Conservation (phyloP, 208 protist genomes). For the Leishmania arabica region DNA sequence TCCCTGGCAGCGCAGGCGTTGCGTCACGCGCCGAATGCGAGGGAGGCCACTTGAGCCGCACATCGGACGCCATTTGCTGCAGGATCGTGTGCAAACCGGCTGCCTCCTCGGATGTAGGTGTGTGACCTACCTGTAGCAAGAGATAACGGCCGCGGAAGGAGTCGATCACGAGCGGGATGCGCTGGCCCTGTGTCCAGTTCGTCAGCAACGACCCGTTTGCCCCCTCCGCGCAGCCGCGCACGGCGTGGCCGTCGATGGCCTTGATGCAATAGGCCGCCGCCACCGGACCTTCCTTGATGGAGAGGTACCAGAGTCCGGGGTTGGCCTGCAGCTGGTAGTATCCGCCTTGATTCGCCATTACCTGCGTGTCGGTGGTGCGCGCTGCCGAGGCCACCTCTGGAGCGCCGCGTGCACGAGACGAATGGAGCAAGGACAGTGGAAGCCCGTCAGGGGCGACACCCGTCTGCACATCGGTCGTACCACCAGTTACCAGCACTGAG, state of each 20-base stretch:
- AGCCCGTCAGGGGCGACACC: conserved; percentile 59
- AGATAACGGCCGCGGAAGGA: conserved; percentile 55
- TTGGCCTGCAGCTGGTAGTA: conserved; percentile 97
- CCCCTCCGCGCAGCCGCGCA: conserved; percentile 17
- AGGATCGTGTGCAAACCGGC: conserved; percentile 12
- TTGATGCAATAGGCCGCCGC: conserved; percentile 64
- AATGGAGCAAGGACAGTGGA: conserved; percentile 72
- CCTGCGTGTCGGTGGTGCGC: conserved; percentile 90
- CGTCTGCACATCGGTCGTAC: conserved; percentile 30
- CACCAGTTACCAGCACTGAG: conserved; percentile 88
- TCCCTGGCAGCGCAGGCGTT: conserved; percentile 24
- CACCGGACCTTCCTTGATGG: conserved; percentile 60
- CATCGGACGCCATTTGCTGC: conserved; percentile 23
- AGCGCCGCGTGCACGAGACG: background rate
- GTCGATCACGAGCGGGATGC: conserved; percentile 54
- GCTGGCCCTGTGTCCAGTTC: conserved; percentile 33
- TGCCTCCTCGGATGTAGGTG: background rate
- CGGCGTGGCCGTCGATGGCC: conserved; percentile 19
- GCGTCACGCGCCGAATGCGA: background rate
- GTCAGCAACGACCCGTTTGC: background rate
- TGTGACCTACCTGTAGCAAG: conserved; percentile 20
- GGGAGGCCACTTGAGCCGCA: conserved; percentile 37
- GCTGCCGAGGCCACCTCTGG: background rate
- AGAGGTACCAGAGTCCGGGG: conserved; percentile 90
- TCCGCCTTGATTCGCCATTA: conserved; percentile 95